Conservation (phyloP, 1,284 basidiomycete species). For the Ganoderma leucocontextum region DNA sequence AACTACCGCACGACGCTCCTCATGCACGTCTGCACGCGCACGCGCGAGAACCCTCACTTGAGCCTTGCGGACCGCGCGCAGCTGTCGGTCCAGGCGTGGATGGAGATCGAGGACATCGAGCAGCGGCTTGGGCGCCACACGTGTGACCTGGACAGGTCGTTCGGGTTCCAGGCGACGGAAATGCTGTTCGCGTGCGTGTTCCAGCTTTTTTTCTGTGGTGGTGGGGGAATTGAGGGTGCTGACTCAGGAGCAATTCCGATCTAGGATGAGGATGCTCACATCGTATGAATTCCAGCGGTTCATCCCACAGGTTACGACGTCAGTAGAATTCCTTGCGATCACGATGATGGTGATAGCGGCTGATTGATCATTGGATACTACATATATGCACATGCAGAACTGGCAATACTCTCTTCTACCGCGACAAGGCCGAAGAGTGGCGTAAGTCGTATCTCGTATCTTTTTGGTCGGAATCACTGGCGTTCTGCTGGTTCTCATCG, state of each 20-base stretch:
- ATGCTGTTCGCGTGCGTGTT: constrained; percentile 73
- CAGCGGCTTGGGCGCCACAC: constrained; percentile 65
- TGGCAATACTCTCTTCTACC: constrained; percentile 53
- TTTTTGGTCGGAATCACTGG: constrained; percentile 10
- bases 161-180: constrained; percentile 72
- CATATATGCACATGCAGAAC: constrained; percentile 39
- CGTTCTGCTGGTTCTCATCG: constrained; percentile 31
- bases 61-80: constrained; percentile 60
- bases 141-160: constrained; percentile 68
- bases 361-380: neutral
- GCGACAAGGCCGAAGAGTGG: constrained; percentile 76
- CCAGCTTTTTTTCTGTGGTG: neutral
- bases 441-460: constrained; percentile 53
- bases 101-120: constrained; percentile 73
- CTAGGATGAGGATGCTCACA: constrained; percentile 70
- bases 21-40: constrained; percentile 70
- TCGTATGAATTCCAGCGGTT: constrained; percentile 71
- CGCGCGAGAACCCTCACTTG: constrained; percentile 53
- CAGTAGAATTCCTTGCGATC: constrained; percentile 36
- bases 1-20: constrained; percentile 72
- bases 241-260: neutral
- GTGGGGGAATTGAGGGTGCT: neutral
- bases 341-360: neutral
- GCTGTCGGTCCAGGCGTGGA: constrained; percentile 72
- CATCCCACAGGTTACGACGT: constrained; percentile 66